Evolutionary conservation across 129 eudicot species (phyloP).

Genomic region (Flaveria brownii): DNA sequence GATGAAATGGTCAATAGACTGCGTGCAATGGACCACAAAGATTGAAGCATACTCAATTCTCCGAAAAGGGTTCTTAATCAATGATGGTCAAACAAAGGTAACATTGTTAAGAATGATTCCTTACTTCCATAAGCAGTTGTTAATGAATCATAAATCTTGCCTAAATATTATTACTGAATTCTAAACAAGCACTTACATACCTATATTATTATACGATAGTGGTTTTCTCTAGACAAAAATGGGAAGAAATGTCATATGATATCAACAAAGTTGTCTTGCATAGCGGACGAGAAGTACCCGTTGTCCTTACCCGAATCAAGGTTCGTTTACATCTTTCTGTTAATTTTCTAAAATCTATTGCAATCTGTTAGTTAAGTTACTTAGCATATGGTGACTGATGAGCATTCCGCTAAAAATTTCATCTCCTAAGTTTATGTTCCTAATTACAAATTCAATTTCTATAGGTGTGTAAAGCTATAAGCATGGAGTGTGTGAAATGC

Average conservation of each 20-base stretch:
- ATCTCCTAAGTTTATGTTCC: too few relatives aligned
- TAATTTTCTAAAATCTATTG: neutral
- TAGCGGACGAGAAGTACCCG: neutral
- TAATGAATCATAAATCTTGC: neutral
- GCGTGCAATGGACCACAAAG: neutral
- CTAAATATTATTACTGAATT: neutral
- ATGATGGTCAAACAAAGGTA: neutral
- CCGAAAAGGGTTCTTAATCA: conserved; percentile 17
- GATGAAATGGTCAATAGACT: neutral
- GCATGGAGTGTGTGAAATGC: neutral
- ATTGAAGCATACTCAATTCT: conserved; percentile 15
- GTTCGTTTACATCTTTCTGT: neutral
- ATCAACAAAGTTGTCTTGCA: neutral
- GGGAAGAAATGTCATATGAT: conserved; percentile 27
- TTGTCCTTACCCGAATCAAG: neutral
- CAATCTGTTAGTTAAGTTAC: neutral
- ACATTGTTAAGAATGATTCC: neutral
- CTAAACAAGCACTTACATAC: neutral
- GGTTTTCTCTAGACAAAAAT: conserved; percentile 17
- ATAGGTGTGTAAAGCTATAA: neutral
- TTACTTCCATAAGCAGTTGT: neutral
- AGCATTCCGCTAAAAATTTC: too few relatives aligned
- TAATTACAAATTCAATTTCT: neutral
- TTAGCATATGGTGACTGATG: too few relatives aligned
- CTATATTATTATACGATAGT: neutral